Evolutionary conservation across 2,329 filamentous ascomycete species (phyloP), one percentile per base, ranked within the genome.

Genomic region (Ophiostoma himal-ulmi): DNA sequence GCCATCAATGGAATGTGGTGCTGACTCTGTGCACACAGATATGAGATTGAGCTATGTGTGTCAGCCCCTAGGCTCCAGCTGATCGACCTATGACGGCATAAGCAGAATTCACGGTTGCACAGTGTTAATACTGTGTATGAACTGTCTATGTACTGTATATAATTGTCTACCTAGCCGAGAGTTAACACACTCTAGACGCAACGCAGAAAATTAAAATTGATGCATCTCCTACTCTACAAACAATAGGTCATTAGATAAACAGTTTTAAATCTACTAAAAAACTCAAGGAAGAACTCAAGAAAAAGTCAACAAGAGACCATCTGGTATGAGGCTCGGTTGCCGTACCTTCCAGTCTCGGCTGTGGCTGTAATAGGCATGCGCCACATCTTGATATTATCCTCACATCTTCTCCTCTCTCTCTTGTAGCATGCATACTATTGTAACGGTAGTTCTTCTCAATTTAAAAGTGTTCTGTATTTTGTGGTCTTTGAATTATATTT

Each of bases 81-180:
- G 17, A 48, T 22, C 44, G 34, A 34, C 67, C 70, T 71, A 71
- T 71, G 70, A 71, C 70, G 70, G 70, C 70, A 71, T 71, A 39
- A 54, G 70, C 26, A 6, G 30, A 26, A 8, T 5, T 39, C 52
- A 60, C 52, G 62, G 41, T 64, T 11, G 7, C 34, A 70, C 65
- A 7, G 57, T 34, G 57, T 60, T 1, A 0, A 11, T 14, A 60
- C 57, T 60, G 57, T 62, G 14, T 34, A 8, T 20, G 8, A 1
- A 62, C 57, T 34, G 57, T 62, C 5, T 54, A 26, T 22, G 11
- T 22, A 48, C 41, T 48, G 41, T 48, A 10, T 39, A 39, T 48
- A 13, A 1, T 48, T 57, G 26, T 62, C 26, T 26, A 30, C 26
- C 22, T 11, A n/a, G 14, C 20, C 11, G 4, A 22, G 48, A 22